Base-by-base conservation (phyloP, 1,284 basidiomycete genomes). In the Trametes polyzona region DNA sequence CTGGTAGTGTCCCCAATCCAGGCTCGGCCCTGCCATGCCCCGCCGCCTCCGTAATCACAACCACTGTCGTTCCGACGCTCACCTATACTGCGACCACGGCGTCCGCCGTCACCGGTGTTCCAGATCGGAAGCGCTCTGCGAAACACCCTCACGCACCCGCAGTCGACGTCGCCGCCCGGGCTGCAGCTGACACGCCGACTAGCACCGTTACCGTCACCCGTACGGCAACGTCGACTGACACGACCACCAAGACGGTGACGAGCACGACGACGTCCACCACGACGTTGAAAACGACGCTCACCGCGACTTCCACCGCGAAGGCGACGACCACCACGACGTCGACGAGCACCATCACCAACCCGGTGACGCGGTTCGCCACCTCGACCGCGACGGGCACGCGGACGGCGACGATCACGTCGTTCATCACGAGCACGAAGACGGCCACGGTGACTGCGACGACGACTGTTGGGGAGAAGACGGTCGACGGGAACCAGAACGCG, bases 151-250 rank as follows among this genome's bases (percentile, higher is more conserved):
- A 23, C 19, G 4, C 43, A 48, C 47, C 1, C 2, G 26, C 24
- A 21, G 26, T 1, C 32, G 32, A n/a, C 36, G 35, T 16, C 32
- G n/a, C 30, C 41, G 32, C 17, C 1, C n/a, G 4, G 2, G 33
- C 95, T 72, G 83, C 88, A 16, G 21, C 14, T 8, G 30, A 5
- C 7, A 92, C 27, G 6, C 29, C 52, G 0, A 54, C 44, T 19
- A 35, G 36, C 16, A 47, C 44, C 29, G 5, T 33, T 32, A 32
- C 44, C 29, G 16, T 32, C 29, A 40, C 37, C 12, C 19, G 29
- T 14, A 54, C 52, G 7, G 10, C 14, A 8, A 54, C 52, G 1
- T 16, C n/a, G 10, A 40, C 44, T 2, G 36, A 11, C 7, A 40
- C 43, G 10, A 32, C 36, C 2, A 47, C 44, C 8, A 7, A 4